Percentiles rank a stretch among this genome's conserved stretches.
These are phyloP conservation scores for Symbiodinium pilosum DNA, from an alignment of 73 alveolate genomes.

Conservation along the genomic window DNA sequence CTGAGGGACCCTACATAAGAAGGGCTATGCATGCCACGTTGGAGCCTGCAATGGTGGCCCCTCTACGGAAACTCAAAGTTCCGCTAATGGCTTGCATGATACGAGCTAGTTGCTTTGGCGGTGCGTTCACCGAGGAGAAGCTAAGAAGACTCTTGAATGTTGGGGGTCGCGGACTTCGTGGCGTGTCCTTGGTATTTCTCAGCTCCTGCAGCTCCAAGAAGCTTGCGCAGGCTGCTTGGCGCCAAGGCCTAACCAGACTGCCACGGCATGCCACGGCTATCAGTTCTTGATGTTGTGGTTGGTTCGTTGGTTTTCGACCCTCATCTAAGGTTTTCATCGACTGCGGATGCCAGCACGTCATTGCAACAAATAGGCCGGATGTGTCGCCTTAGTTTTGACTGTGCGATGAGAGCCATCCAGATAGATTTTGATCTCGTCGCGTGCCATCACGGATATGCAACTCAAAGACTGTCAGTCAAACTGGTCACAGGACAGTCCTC, in stretches of 20 bases:
- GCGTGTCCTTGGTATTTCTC: slow-evolving; percentile 66
- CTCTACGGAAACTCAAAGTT: no score
- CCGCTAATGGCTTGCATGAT: no score
- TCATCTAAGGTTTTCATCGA: slow-evolving; percentile 57
- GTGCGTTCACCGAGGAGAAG: slow-evolving; percentile 56
- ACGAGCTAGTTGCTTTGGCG: no score
- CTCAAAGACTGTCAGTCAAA: no score
- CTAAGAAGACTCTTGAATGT: slow-evolving; percentile 23
- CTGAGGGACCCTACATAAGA: not conserved
- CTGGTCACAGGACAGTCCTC: slow-evolving; percentile 34
- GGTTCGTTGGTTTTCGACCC: not conserved
- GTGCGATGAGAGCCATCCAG: no score
- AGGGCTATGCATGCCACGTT: not conserved
- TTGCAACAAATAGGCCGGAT: slow-evolving; percentile 73
- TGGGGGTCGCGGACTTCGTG: slow-evolving; percentile 59
- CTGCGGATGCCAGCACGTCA: slow-evolving; percentile 90
- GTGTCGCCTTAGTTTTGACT: no score
- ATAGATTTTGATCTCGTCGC: no score
- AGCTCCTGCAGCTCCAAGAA: slow-evolving; percentile 89
- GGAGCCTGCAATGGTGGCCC: not conserved
- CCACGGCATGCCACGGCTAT: no score
- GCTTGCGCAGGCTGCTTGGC: slow-evolving; percentile 49
- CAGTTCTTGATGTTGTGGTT: not conserved
- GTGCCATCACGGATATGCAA: no score
- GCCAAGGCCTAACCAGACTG: no score